Base-by-base conservation (phyloP, 2,329 filamentous ascomycete genomes). In the Exophiala alcalophila region DNA sequence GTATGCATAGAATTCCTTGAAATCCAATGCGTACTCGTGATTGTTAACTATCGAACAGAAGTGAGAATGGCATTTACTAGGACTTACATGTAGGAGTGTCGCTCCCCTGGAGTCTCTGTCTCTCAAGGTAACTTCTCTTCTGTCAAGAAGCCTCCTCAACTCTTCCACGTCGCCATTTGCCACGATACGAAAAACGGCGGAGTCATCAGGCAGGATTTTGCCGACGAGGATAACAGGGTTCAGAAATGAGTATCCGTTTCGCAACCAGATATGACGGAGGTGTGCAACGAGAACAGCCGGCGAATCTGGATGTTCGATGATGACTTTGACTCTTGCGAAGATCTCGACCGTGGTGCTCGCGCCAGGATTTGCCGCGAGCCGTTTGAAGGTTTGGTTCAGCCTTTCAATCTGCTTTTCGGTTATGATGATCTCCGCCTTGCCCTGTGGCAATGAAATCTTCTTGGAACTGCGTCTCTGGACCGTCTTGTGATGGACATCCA, bases 271-370 rank as follows among this genome's bases (percentile, higher is more conserved):
- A n/a, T 32, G 29, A 5, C 16, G 29, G 16, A 32, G 16, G 14
- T 32, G 21, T 5, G 29, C 29, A 32, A 32, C 29, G 11, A 32
- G 29, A 5, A 32, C 15, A n/a, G 29, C 29, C 2, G 29, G 29
- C 15, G 29, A 32, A 19, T 32, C 3, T 19, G 4, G 4, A 11
- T 32, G 16, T 5, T 32, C 29, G 4, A 32, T 19, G 14, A 19
- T n/a, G 11, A 19, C 29, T n/a, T 32, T 19, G 4, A 32, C 29
- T n/a, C 11, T 32, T 2, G 29, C 29, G 16, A 19, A 32, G 8
- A 32, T 19, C n/a, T 30, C 28, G 16, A n/a, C n/a, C n/a, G n/a
- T n/a, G n/a, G n/a, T n/a, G n/a, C n/a, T n/a, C n/a, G n/a, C n/a
- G n/a, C n/a, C n/a, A n/a, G n/a, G n/a, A n/a, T n/a, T n/a, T n/a